Percentiles rank a stretch among this genome's conserved stretches.
Conservation (phyloP, 768 basidiomycete genomes). For the Dictyophora rubrovolvata region DNA sequence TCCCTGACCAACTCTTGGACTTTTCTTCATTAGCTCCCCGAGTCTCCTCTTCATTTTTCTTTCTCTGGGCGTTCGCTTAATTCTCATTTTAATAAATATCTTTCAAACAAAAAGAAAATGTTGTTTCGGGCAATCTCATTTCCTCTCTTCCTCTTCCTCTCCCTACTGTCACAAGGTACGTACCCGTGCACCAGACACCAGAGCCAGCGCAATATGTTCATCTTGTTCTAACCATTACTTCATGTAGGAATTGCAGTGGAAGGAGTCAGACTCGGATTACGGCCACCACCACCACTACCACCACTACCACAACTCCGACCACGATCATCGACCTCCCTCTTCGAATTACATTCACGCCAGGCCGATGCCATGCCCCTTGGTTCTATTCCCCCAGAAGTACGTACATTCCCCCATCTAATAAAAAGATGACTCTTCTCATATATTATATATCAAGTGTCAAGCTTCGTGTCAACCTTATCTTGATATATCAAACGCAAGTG, state of each 20-base stretch:
- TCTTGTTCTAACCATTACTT: no score
- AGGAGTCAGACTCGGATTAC: no score
- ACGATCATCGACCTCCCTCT: neutral
- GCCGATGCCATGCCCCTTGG: neutral
- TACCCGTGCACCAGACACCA: neutral
- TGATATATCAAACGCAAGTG: neutral
- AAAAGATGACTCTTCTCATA: neutral
- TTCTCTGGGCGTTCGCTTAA: neutral
- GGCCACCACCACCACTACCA: no score
- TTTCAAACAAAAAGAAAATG: neutral
- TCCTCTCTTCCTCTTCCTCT: neutral
- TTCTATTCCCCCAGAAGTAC: neutral
- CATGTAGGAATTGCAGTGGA: neutral
- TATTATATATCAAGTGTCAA: neutral
- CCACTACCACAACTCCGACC: neutral
- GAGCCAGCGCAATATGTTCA: neutral
- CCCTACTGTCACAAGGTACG: neutral
- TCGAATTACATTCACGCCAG: neutral
- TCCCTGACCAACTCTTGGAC: neutral
- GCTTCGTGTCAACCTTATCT: neutral
- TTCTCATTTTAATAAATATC: neutral
- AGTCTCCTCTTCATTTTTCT: neutral
- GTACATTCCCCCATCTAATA: neutral
- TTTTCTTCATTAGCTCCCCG: neutral
- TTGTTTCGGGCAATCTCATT: neutral